Conservation (phyloP, 2,329 filamentous ascomycete genomes). For the Teratosphaeria viscida region DNA sequence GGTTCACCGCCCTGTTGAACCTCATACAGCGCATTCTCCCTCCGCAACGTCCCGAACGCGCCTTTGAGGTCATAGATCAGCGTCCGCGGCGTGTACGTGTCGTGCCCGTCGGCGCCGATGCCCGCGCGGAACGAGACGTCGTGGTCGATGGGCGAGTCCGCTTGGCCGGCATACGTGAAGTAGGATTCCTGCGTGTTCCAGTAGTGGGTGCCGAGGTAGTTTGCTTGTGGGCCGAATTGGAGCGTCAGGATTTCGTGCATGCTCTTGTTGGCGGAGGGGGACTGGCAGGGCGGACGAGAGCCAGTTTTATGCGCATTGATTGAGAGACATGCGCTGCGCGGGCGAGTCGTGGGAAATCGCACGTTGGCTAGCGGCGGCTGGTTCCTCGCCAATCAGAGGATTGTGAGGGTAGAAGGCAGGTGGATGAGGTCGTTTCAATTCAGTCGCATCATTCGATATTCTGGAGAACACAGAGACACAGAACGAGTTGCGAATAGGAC, state of each 20-base stretch:
- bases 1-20: constrained; percentile 34
- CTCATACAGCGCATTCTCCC: constrained; percentile 83
- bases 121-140: constrained; percentile 83
- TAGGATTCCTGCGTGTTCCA: constrained; percentile 99
- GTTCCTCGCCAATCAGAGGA: background rate
- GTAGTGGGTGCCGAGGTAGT: constrained; percentile 90
- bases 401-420: background rate
- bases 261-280: background rate
- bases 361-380: background rate
- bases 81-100: constrained; percentile 86
- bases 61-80: constrained; percentile 93
- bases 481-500: background rate
- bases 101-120: constrained; percentile 67
- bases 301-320: background rate
- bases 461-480: too few species aligned
- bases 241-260: constrained; percentile 96
- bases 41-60: constrained; percentile 77
- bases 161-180: constrained; percentile 72
- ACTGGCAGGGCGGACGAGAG: background rate
- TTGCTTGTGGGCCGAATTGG: constrained; percentile 85
- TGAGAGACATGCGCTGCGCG: background rate
- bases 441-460: too few species aligned
- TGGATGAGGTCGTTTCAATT: background rate
- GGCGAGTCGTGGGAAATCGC: background rate
- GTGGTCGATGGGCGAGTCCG: constrained; percentile 61